These are phyloP conservation scores for Fusarium praegraminearum DNA, from an alignment of 2,329 filamentous ascomycete species.

Conservation along the genomic window DNA sequence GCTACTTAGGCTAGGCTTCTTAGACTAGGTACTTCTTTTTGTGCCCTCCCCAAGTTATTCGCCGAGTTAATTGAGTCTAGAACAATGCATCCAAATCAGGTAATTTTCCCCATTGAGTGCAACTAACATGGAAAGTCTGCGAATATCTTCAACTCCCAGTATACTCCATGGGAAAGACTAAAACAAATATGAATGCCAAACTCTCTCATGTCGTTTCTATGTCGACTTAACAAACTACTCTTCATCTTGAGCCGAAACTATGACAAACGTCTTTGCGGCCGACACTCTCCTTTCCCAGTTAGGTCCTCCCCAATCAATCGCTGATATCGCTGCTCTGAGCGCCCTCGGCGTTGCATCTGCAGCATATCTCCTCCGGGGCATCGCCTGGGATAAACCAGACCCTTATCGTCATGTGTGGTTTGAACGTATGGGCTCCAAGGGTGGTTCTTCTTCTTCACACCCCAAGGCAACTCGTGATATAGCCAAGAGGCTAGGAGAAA, in stretches of 20 bases:
- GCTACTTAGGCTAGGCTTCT: too few species aligned
- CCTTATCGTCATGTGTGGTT: slow-evolving; percentile 62
- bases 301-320: slow-evolving; percentile 38
- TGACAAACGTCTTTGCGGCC: slow-evolving; percentile 40
- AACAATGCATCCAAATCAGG: slow-evolving; percentile 9
- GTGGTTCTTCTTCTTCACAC: slow-evolving; percentile 18
- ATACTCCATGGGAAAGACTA: not conserved
- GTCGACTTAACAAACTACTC: not conserved
- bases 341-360: slow-evolving; percentile 41
- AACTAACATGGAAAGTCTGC: not conserved
- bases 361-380: slow-evolving; percentile 57
- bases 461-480: slow-evolving; percentile 60
- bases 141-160: not conserved
- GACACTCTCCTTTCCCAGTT: slow-evolving; percentile 41
- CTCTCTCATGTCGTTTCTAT: not conserved
- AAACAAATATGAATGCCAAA: slow-evolving; percentile 26
- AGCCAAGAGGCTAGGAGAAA: slow-evolving; percentile 51
- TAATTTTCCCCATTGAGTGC: slow-evolving; percentile 15
- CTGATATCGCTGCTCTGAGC: slow-evolving; percentile 45
- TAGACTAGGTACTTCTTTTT: too few species aligned
- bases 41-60: too few species aligned
- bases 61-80: not conserved
- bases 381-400: slow-evolving; percentile 62
- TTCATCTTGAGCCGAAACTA: slow-evolving; percentile 13
- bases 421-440: slow-evolving; percentile 58